Base-by-base conservation (phyloP, 2,329 filamentous ascomycete species). In the Ceratocystis cubensis region DNA sequence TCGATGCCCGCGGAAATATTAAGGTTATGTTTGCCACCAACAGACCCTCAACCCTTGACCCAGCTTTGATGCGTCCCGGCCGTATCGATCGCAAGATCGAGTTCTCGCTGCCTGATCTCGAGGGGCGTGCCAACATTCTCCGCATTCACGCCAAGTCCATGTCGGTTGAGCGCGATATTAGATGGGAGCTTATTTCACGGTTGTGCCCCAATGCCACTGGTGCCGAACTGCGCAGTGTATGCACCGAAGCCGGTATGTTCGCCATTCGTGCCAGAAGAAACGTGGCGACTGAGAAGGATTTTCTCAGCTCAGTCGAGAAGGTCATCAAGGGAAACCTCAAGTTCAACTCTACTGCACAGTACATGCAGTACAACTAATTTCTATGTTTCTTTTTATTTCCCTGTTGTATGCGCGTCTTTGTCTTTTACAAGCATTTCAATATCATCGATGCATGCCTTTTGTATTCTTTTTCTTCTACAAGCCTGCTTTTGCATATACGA, bases 11-110 rank as follows among this genome's bases (percentile, higher is more conserved):
- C 76, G 93, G 93, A 75, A 97, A 97, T 78, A 97, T 97, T 82
- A 97, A 97, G 79, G 93, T 97, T 77, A 97, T 97, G 93, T 97
- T 97, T 74, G 93, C 93, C 67, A 97, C 93, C 75, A 97, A 97
- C 82, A 84, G 93, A 76, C 93, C 93, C 2, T 96, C 91, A 3
- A 97, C 93, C 3, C 82, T 97, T 66, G 93, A 97, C 74, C 93
- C 93, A n/a, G 93, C 93, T 2, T 82, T 97, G 70, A 96, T 97
- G 91, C 84, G 93, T 79, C 93, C 93, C 10, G 93, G 93, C 41
- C 92, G 93, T 83, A 97, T 97, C 73, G 93, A 97, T 77, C 85
- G 94, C 73, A 99, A 99, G 83, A 99, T 99, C 72, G 94, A 99
- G 78, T 99, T 99, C 80, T 93, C 91, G 0, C 83, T 99, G 28